Conservation (phyloP, 208 protist species). For the Trypanosoma mega region DNA sequence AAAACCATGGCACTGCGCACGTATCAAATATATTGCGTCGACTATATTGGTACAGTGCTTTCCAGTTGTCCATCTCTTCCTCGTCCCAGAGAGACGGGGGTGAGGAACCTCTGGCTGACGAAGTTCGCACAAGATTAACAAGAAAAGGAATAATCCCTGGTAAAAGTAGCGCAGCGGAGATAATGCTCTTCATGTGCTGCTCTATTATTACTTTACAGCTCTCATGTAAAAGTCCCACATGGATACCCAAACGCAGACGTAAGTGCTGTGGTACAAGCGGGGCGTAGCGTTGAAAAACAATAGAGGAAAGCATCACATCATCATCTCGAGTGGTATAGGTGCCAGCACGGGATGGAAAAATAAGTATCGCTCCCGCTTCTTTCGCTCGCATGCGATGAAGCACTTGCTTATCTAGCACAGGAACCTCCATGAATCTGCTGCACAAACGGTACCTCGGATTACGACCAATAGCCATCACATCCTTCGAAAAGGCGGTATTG, state of each 20-base stretch:
- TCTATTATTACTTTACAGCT: conserved; percentile 62
- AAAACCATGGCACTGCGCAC: conserved; percentile 55
- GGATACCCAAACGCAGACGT: conserved; percentile 78
- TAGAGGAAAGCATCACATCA: conserved; percentile 80
- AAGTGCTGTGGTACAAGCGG: conserved; percentile 77
- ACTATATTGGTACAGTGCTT: conserved; percentile 79
- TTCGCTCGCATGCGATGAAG: conserved; percentile 64
- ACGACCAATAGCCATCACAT: conserved; percentile 69
- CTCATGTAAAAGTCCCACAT: conserved; percentile 66
- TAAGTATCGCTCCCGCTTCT: conserved; percentile 67
- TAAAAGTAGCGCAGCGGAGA: conserved; percentile 75
- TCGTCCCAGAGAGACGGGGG: conserved; percentile 52
- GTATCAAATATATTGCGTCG: conserved; percentile 70
- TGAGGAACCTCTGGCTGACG: conserved; percentile 51
- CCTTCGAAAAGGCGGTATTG: conserved; percentile 55
- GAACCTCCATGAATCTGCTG: conserved; percentile 65
- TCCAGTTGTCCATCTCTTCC: conserved; percentile 67
- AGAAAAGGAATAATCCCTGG: conserved; percentile 84
- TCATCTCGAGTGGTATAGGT: conserved; percentile 75
- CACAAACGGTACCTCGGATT: conserved; percentile 81
- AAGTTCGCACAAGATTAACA: conserved; percentile 79
- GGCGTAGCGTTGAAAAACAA: conserved; percentile 74
- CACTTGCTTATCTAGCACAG: conserved; percentile 54
- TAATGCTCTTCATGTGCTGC: conserved; percentile 83
- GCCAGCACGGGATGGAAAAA: conserved; percentile 70